Base-by-base conservation (phyloP, 495 filamentous ascomycete genomes). In the Chaetomium cochliodes region DNA sequence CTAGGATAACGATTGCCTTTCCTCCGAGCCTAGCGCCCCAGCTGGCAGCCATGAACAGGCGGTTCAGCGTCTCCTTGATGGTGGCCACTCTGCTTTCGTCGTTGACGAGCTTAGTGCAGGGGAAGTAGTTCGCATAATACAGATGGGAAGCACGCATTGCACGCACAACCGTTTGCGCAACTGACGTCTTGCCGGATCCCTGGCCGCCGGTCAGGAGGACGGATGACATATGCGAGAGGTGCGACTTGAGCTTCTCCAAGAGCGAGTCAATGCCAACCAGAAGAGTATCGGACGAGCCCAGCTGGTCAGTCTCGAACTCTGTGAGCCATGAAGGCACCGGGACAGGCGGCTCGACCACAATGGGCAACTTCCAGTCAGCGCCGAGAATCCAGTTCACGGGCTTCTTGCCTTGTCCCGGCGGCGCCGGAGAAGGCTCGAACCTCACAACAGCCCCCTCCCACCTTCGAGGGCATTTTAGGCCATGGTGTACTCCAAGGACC, bases 11-110 rank as follows among this genome's bases (percentile, higher is more conserved):
- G 5, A 97, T 69, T 0, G 93, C 83, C 63, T 85, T 87, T 7
- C 94, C 93, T 47, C 91, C 92, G 13, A 92, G 84, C 55, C 92
- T 84, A 37, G 92, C 89, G 62, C 88, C 92, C 93, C 93, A 98
- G 47, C 88, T 87, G 16, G 96, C 94, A 42, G 85, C 82, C 80
- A 92, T 92, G 70, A 98, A 97, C 18, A 93, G 77, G 16, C 90
- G 83, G 52, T 83, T 88, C 5, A 98, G 74, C 0, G 87, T 92
- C 64, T 98, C 96, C 72, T 96, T 98, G 74, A 98, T 89, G 11
- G 87, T 90, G 15, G 90, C 89, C 18, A 97, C 86, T 18, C 92
- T 87, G 28, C 86, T 92, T 71, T 97, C 93, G 61, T 97, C 92
- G 1, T 88, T 93, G 25, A 96, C 87, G 2, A 96, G 83, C 59